Conservation (phyloP, 257 asterid species). For the Solanum piurae region DNA sequence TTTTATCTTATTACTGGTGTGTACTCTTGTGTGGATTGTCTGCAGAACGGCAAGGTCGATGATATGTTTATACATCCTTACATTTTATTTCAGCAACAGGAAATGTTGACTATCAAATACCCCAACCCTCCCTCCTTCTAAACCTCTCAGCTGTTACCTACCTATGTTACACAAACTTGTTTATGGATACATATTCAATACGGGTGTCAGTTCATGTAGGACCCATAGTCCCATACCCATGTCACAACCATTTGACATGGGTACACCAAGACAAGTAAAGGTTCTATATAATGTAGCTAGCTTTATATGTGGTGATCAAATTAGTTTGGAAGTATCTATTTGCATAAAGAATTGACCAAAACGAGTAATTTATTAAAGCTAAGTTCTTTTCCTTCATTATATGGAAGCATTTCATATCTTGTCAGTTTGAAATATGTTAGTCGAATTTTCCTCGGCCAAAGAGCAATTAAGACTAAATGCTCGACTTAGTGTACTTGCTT, state of each 20-base stretch:
- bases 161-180: not conserved
- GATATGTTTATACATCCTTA: not conserved
- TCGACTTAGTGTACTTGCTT: not conserved
- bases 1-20: not conserved
- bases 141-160: not conserved
- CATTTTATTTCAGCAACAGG: not conserved
- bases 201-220: not conserved
- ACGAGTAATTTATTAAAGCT: not conserved
- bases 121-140: not conserved
- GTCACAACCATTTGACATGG: not conserved
- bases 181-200: not conserved
- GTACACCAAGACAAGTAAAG: not conserved
- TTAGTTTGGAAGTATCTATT: not conserved
- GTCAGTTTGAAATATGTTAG: not conserved
- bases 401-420: not conserved
- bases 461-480: not conserved
- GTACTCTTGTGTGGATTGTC: not conserved
- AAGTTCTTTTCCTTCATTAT: not conserved
- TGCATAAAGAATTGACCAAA: not conserved
- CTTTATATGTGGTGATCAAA: not conserved
- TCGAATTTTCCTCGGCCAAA: not conserved
- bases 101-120: not conserved
- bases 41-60: not conserved
- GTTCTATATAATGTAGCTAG: not conserved
- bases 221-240: not conserved